phyloP scores from a whole-genome alignment of 257 asterid genomes.

The Nicotiana otophora region DNA sequence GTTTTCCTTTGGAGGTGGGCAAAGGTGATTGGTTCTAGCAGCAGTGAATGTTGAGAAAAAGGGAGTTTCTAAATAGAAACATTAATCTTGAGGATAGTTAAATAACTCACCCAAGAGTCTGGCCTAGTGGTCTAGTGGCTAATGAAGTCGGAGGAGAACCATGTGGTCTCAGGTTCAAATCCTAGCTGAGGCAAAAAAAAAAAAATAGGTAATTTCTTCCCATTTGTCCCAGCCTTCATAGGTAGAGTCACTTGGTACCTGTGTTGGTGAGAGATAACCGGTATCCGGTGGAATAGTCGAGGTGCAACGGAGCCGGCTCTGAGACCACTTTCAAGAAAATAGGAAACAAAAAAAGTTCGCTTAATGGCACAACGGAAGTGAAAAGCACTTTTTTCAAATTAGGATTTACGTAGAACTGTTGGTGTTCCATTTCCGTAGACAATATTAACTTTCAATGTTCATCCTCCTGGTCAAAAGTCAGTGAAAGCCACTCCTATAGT shows the following conservation, averaged over 20 bases:
- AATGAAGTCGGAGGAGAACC: background rate
- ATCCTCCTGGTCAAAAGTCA: background rate
- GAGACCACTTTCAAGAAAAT: background rate
- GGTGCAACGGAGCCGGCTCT: background rate
- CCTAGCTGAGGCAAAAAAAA: background rate
- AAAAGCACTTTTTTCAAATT: background rate
- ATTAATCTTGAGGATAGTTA: background rate
- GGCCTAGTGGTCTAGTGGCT: background rate
- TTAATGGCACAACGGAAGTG: conserved; percentile 7
- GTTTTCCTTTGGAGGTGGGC: background rate
- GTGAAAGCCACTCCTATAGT: background rate
- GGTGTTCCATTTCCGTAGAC: background rate
- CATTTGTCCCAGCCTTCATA: background rate
- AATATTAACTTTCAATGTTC: background rate
- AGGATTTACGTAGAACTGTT: background rate
- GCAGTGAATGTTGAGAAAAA: background rate
- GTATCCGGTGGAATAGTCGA: background rate
- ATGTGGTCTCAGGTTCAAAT: background rate
- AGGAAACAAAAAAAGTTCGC: background rate
- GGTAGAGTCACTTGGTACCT: background rate
- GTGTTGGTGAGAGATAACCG: background rate
- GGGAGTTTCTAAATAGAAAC: conserved; percentile 2
- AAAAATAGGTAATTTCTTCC: background rate
- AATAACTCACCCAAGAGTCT: background rate
- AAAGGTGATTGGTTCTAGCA: background rate